These are phyloP conservation scores for Phytopythium kandeliae DNA, from an alignment of 352 stramenopile species.

Conservation along the genomic window DNA sequence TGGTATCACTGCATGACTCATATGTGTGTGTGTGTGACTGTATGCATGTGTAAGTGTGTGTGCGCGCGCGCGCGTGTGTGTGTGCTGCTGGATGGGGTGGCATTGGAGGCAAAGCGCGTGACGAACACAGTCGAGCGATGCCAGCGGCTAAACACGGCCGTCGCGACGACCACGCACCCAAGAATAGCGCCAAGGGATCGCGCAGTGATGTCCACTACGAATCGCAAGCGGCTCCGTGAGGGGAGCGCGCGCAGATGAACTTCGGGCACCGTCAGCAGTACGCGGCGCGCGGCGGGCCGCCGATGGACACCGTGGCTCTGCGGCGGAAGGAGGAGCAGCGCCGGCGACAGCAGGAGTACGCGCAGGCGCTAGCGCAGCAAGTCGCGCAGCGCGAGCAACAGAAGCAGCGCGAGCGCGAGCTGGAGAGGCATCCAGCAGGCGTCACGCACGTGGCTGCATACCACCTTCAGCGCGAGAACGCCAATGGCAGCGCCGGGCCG, in stretches of 20 bases:
- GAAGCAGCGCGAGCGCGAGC: constrained; percentile 33
- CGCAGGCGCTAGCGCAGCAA: constrained; percentile 45
- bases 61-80: no score
- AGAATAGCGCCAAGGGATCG: constrained; percentile 1
- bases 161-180: not conserved
- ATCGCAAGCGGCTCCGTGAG: not conserved
- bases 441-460: not conserved
- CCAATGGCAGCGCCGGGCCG: not conserved
- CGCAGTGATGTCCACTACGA: not conserved
- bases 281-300: constrained; percentile 17
- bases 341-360: constrained; percentile 48
- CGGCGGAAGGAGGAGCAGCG: constrained; percentile 47
- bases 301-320: constrained; percentile 14
- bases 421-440: constrained; percentile 13
- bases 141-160: not conserved
- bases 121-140: no score
- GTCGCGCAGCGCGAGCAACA: constrained; percentile 47
- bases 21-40: no score
- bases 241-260: not conserved
- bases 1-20: no score
- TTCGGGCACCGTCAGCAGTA: constrained; percentile 19
- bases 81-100: no score
- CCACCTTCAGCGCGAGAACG: constrained; percentile 1
- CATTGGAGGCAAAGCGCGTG: not conserved
- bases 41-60: no score